Conservation (phyloP, 106 monocot genomes). For the Agapanthus africanus region DNA sequence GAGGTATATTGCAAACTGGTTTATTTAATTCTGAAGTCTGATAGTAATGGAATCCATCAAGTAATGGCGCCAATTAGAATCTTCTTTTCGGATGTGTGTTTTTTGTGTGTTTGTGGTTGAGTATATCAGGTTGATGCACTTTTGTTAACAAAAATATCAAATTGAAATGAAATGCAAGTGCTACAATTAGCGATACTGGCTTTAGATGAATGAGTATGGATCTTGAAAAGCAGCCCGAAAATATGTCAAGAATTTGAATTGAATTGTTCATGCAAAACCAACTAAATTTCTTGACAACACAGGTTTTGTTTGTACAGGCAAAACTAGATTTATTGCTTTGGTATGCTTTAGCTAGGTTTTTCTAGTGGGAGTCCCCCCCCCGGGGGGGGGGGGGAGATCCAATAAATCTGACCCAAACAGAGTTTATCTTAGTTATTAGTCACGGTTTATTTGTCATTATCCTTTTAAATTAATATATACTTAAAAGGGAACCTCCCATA, state of each 20-base stretch:
- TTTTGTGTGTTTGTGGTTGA: not conserved
- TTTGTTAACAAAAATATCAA: not conserved
- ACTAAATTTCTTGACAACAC: not conserved
- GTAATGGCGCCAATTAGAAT: too few species aligned
- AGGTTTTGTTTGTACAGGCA: not conserved
- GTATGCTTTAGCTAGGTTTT: not conserved
- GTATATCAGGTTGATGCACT: not conserved
- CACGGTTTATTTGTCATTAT: too few species aligned
- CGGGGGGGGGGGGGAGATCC: not conserved
- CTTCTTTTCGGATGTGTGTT: not conserved
- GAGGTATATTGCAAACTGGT: constrained; percentile 57
- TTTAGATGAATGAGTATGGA: not conserved
- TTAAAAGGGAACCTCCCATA: too few species aligned
- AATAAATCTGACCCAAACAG: not conserved
- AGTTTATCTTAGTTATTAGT: not conserved
- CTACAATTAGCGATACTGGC: not conserved
- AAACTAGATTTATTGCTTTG: not conserved
- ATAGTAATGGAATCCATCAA: too few species aligned
- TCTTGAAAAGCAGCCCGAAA: not conserved
- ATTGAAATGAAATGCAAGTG: not conserved
- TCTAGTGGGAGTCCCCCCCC: too few species aligned
- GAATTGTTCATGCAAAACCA: not conserved
- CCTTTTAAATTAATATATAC: too few species aligned
- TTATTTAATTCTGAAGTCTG: not conserved
- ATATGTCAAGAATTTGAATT: not conserved